Base-by-base conservation (phyloP, 176 grass and related monocot genomes). In the Phragmites australis region DNA sequence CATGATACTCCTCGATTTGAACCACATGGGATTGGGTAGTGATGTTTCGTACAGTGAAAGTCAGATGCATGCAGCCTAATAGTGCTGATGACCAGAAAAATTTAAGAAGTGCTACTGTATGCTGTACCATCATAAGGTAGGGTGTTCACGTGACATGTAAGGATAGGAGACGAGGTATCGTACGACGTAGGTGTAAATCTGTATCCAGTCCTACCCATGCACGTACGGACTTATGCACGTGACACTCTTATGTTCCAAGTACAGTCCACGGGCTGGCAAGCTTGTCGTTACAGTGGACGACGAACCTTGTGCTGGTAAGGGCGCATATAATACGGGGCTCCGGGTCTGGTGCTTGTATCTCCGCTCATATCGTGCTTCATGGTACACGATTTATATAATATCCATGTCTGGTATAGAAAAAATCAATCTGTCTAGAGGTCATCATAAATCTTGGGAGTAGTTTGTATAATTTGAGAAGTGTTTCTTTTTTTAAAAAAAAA, bases 11-110 rank as follows among this genome's bases (percentile, higher is more conserved):
- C 11, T 9, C 6, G 41, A 37, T 72, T 15, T 85, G 54, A 44
- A 70, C 65, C 82, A 78, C 73, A 41, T 9, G 42, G 40, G 47
- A 3, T 8, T 22, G 3, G 52, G 10, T 5, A n/a, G 61, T 6
- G 21, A 40, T 70, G 52, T 67, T 37, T 72, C 21, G 11, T 70
- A 83, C 70, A 52, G 70, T 45, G 70, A 55, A 74, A 83, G 40
- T 65, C 46, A 15, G 70, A 45, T 65, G 34, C 6, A 8, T 32
- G 52, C 51, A 78, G 19, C 75, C 46, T 6, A 17, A 22, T 12
- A 14, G 21, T 44, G 65, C 65, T 6, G 21, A 22, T 67, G 11
- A 8, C 21, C n/a, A n/a, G 21, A 14, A 23, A 23, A 15, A 21
- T 23, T 14, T 2, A 23, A 13, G 39, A 23, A 14, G 39, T 23